Conservation (phyloP, 495 filamentous ascomycete genomes). For the Penicillium macrosclerotiorum region DNA sequence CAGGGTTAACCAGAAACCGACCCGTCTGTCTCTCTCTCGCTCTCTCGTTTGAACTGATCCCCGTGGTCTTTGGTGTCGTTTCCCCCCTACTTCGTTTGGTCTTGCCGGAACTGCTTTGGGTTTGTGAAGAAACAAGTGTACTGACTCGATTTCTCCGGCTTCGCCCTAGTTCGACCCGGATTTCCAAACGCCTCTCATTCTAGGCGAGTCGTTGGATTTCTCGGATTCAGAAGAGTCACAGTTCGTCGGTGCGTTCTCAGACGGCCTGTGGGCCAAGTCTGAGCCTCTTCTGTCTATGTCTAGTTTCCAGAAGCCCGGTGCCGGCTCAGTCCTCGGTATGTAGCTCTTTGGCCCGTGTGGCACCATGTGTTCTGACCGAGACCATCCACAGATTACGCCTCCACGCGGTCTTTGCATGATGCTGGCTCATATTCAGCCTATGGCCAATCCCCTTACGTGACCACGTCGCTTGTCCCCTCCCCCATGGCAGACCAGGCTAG, state of each 20-base stretch:
- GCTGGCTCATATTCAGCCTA: constrained; percentile 44
- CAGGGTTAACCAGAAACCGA: too few species aligned
- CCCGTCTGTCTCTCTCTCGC: constrained; percentile 10
- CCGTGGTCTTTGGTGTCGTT: constrained; percentile 4
- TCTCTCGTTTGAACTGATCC: constrained; percentile 21
- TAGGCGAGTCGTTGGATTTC: constrained; percentile 53
- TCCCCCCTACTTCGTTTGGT: constrained; percentile 6
- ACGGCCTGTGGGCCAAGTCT: constrained; percentile 54
- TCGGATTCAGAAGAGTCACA: constrained; percentile 50
- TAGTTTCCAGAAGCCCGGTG: constrained; percentile 45
- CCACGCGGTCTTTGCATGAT: constrained; percentile 45
- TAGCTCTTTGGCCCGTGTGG: constrained; percentile 1
- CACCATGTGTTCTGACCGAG: constrained; percentile 7
- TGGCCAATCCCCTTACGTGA: constrained; percentile 44
- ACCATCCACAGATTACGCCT: constrained; percentile 37
- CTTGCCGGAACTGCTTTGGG: too few species aligned
- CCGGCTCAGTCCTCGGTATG: constrained; percentile 44
- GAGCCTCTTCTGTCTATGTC: constrained; percentile 55
- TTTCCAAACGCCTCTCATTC: constrained; percentile 52
- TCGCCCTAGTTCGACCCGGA: constrained; percentile 41
- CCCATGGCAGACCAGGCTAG: constrained; percentile 47
- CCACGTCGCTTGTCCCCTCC: constrained; percentile 43
- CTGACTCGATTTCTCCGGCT: constrained; percentile 20
- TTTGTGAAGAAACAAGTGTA: constrained; percentile 12
- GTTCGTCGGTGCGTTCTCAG: constrained; percentile 46